Evolutionary conservation across 2,329 filamentous ascomycete species (phyloP), one percentile per base, ranked within the genome.

Genomic region (Apiospora pterosperma): DNA sequence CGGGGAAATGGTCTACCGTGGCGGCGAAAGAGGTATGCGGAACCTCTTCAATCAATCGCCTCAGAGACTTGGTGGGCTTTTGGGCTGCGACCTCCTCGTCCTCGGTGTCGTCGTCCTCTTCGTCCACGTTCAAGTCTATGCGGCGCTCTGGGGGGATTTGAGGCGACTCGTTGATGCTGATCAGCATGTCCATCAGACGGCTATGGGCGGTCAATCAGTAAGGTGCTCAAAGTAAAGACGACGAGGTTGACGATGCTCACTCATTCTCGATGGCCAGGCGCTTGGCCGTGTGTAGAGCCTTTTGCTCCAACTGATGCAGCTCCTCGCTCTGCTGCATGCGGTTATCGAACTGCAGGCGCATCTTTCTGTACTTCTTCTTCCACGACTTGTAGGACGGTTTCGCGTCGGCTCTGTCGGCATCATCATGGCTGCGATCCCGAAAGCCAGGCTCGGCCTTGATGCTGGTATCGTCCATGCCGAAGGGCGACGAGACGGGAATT

Each of bases 301-400:
- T 90, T 76, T 92, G 91, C 77, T 96, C 93, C 63, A 92, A 85
- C 71, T 88, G 88, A 78, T 96, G 96, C 66, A 96, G 84, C 63
- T 89, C 86, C 78, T 97, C 96, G 76, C 92, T 92, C 69, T 92
- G 88, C 64, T 90, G 86, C 86, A 94, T 92, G 73, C 88, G 88
- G 61, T 88, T 84, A 71, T 96, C 91, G 74, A 96, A 96, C 34
- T 84, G 82, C 75, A 90, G 84, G 79, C 91, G 90, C 88, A 96
- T 92, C 84, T 96, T 96, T 72, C 91, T 90, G 78, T 96, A 99
- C 83, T 99, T 99, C 81, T 97, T 97, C 85, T 92, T 93, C 84
- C 85, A 90, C 55, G 88, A 90, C 74, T 87, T 90, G 77, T 90
- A 88, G 4, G 81, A 85, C 72, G 79, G 82, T 77, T 80, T 84